Base-by-base conservation (phyloP, 768 basidiomycete species). In the Auricularia cornea region DNA sequence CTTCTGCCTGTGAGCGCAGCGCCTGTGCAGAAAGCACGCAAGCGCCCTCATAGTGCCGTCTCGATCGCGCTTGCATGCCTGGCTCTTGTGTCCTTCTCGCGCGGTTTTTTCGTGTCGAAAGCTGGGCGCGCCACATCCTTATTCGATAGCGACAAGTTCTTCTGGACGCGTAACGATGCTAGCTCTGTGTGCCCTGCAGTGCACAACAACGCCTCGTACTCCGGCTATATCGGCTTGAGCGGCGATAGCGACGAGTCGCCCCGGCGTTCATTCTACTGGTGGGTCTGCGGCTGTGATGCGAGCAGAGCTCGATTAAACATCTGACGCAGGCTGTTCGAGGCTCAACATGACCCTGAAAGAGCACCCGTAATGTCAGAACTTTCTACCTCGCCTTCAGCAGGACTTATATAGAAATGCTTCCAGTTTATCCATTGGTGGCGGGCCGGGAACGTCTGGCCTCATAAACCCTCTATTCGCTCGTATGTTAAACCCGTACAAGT, bases 391-490 rank as follows among this genome's bases (percentile, higher is more conserved):
- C 16, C 6, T 14, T 16, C n/a, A n/a, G 14, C 20, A 31, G 12
- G 57, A 12, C 18, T 32, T 26, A 32, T n/a, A 23, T 26, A 30
- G 18, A 38, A 38, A 14, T 10, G 20, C 14, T 11, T 32, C 3
- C 51, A 75, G 73, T n/a, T 65, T 77, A 54, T 73, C 72, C 2
- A 71, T 74, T n/a, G 74, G 76, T 0, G 76, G 75, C n/a, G 73
- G 75, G 4, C 75, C 75, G 4, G 75, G 76, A 32, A 70, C 70
- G 0, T 72, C 68, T 38, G 74, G 75, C 18, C 66, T 75, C 62
- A 31, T 69, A 33, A 73, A 74, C 31, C 66, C 72, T 2, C 23
- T 75, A 41, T 60, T 69, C 14, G 54, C 18, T 48, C 44, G 44
- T 48, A 48, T 6, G 44, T 48, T 18, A 51, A 33, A 5, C 54